Conservation (phyloP, 2,329 filamentous ascomycete genomes). For the Fusarium chlamydosporum region DNA sequence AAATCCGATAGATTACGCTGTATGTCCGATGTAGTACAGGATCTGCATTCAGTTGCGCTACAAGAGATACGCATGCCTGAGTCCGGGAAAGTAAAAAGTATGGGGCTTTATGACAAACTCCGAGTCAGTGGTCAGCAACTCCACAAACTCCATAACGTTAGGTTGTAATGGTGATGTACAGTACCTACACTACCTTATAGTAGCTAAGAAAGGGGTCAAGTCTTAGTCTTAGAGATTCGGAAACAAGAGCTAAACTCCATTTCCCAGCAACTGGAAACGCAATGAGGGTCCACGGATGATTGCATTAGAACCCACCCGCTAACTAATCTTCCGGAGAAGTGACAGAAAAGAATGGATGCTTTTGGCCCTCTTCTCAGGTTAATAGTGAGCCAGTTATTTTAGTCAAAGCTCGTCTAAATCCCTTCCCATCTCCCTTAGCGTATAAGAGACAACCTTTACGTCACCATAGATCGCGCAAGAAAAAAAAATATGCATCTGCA, state of each 20-base stretch:
- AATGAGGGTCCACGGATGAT: conserved; percentile 9
- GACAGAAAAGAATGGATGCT: conserved; percentile 21
- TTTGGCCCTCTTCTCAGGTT: neutral
- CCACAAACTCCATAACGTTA: conserved; percentile 35
- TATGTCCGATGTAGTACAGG: conserved; percentile 17
- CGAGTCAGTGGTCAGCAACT: conserved; percentile 42
- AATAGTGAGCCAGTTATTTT: conserved; percentile 17
- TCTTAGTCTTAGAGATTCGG: conserved; percentile 18
- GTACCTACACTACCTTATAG: too few species aligned
- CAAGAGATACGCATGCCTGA: conserved; percentile 19
- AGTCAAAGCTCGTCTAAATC: conserved; percentile 11
- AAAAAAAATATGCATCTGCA: conserved; percentile 23
- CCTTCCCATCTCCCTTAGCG: conserved; percentile 23
- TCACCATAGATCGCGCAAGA: conserved; percentile 20
- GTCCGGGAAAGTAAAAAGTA: conserved; percentile 24
- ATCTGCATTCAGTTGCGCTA: conserved; percentile 14
- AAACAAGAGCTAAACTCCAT: conserved; percentile 45
- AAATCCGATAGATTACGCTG: conserved; percentile 34
- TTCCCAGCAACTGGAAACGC: conserved; percentile 25
- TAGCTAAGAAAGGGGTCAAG: too few species aligned
- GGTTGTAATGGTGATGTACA: neutral
- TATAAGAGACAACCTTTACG: conserved; percentile 20
- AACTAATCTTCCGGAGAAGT: conserved; percentile 15
- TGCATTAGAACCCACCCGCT: conserved; percentile 17
- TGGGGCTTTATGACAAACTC: conserved; percentile 34